Percentiles rank a stretch among this genome's conserved stretches.
These are phyloP conservation scores for Triadica sebifera DNA, from an alignment of 345 rosid species.

Conservation along the genomic window DNA sequence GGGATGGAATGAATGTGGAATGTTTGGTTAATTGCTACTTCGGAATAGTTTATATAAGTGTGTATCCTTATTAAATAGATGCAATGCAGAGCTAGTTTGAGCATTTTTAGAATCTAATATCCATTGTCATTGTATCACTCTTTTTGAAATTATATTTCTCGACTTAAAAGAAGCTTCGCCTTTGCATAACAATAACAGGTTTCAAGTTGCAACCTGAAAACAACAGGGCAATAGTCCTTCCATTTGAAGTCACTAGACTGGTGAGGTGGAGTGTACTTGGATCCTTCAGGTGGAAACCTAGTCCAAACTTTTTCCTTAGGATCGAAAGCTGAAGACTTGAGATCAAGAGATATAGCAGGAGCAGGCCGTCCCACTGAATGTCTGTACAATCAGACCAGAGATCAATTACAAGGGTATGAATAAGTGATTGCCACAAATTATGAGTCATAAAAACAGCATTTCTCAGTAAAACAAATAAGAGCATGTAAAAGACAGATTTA, in stretches of 20 bases:
- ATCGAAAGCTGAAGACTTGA: conserved; percentile 87
- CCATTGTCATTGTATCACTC: neutral
- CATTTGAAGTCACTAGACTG: conserved; percentile 86
- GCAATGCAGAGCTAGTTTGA: no score
- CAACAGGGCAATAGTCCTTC: conserved; percentile 98
- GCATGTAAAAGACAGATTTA: neutral
- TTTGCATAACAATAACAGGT: conserved; percentile 1
- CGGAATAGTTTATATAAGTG: no score
- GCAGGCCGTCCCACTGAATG: conserved; percentile 95
- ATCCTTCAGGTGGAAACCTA: conserved; percentile 87
- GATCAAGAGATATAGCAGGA: conserved; percentile 78
- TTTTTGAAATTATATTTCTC: no score
- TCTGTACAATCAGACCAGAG: conserved; percentile 36
- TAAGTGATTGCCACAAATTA: neutral
- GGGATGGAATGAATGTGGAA: neutral
- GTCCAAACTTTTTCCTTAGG: conserved; percentile 98
- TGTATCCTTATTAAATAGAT: no score
- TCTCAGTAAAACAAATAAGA: neutral
- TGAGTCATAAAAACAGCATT: neutral
- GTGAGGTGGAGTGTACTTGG: conserved; percentile 95
- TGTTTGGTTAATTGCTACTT: no score
- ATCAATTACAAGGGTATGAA: neutral
- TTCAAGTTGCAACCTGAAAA: conserved; percentile 64
- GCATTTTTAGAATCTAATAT: neutral
- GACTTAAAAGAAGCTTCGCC: neutral